Percentiles rank a stretch among this genome's conserved stretches.
Conservation (phyloP, 192 early-diverging fungal species). For the Umbelopsis sp. region DNA sequence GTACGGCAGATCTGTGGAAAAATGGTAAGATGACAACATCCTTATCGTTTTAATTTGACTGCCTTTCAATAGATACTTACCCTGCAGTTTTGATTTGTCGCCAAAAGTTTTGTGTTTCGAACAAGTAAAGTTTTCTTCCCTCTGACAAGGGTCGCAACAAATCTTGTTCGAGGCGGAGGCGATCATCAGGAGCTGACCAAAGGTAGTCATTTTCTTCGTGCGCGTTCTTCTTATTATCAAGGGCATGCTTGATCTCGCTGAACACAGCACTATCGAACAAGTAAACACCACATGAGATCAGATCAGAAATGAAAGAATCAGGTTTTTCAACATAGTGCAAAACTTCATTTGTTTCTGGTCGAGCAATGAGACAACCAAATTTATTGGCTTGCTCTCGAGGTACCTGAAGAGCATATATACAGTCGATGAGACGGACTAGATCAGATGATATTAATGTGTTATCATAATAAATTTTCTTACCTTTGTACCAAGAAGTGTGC, state of each 20-base stretch:
- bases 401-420: constrained; percentile 28
- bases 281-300: constrained; percentile 95
- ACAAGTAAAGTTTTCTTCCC: constrained; percentile 83
- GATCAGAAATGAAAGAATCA: constrained; percentile 90
- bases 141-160: constrained; percentile 84
- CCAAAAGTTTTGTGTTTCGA: constrained; percentile 90
- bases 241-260: constrained; percentile 76
- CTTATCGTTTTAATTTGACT: not conserved
- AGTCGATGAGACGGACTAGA: not conserved
- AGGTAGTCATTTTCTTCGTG: constrained; percentile 38
- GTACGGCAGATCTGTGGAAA: constrained; percentile 76
- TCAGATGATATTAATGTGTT: not conserved
- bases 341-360: constrained; percentile 85
- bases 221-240: constrained; percentile 64
- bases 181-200: constrained; percentile 47
- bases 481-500: constrained; percentile 90
- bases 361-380: constrained; percentile 94
- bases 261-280: constrained; percentile 91
- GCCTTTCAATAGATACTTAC: constrained; percentile 35
- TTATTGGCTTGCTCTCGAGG: constrained; percentile 75
- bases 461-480: constrained; percentile 37
- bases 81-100: constrained; percentile 94
- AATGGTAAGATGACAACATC: not conserved
- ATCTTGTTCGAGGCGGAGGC: constrained; percentile 92
- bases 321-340: constrained; percentile 99